Evolutionary conservation across 2,329 filamentous ascomycete genomes (phyloP), one percentile per base, ranked within the genome.

Genomic region (Verticillium zaregamsianum): DNA sequence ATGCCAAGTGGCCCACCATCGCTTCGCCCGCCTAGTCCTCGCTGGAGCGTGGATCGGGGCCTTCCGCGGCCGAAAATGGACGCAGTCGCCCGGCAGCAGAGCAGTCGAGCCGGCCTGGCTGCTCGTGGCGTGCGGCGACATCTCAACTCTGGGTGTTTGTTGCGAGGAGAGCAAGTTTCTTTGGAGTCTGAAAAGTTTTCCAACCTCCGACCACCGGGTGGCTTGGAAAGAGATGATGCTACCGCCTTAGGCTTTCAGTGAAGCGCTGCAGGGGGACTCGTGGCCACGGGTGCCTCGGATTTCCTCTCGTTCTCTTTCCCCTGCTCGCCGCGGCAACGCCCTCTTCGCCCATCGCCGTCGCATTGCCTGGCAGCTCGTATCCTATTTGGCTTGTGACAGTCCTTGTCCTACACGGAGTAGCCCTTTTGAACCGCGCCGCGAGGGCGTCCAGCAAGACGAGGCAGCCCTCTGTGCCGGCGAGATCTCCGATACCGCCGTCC

Each of bases 401-500:
- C 39, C 69, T 70, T 1, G 78, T 71, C 1, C 75, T 73, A 3
- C 0, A 84, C 74, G 1, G 83, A 69, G 58, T 83, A 78, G 2
- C 84, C 76, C 4, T 70, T 72, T 8, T 69, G 64, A 77, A 84
- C 3, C 73, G 72, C 20, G 69, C 64, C n/a, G 73, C 74, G 61
- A 81, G 80, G 4, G 65, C 65, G 11, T 69, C 63, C 25, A 84
- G 73, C 63, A 85, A 84, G 5, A 62, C 62, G 3, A 77, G 71
- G 67, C 82, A 82, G 2, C 62, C 68, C 3, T 79, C 3, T 64
- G 81, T 80, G 66, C 83, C 77, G 59, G 74, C 68, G 5, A 85
- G 74, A 3, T 77, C 75, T 3, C 83, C 83, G 31, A 84, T 77
- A 62, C 85, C 82, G 15, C 83, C 82, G 2, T 73, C 78, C 0